Conservation (phyloP, 176 grass and related monocot species). For the Raddia guianensis region DNA sequence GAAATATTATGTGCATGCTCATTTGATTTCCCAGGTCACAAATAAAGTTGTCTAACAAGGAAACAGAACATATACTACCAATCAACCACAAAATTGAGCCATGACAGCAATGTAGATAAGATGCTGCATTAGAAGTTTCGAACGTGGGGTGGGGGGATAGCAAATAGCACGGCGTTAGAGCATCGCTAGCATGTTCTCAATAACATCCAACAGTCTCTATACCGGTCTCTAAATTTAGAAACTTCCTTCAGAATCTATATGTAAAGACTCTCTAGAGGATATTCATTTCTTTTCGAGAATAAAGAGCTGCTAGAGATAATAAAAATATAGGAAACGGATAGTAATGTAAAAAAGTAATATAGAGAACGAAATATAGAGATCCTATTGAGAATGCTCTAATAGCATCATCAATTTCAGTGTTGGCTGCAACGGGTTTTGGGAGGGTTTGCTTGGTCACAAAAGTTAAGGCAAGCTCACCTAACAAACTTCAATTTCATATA, state of each 20-base stretch:
- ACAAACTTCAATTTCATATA: not conserved
- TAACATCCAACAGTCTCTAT: too few species aligned
- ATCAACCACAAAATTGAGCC: not conserved
- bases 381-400: too few species aligned
- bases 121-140: slow-evolving; percentile 73
- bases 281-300: too few species aligned
- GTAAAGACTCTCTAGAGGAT: too few species aligned
- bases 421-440: slow-evolving; percentile 49
- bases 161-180: too few species aligned
- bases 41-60: not conserved
- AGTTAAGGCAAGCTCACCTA: not conserved
- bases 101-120: not conserved
- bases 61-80: not conserved
- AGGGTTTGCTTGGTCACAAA: not conserved
- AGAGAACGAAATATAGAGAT: too few species aligned
- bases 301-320: too few species aligned
- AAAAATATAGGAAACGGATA: too few species aligned
- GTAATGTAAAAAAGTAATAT: too few species aligned
- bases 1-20: not conserved
- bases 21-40: not conserved
- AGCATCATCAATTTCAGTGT: slow-evolving; percentile 77
- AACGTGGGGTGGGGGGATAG: slow-evolving; percentile 38
- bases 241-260: too few species aligned
- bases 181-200: too few species aligned
- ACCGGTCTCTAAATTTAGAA: too few species aligned